A percentile compares a stretch with the other conserved stretches of the same genome.
Evolutionary conservation across 1,284 basidiomycete species (phyloP).

Genomic region (Violaceomyces palustris): DNA sequence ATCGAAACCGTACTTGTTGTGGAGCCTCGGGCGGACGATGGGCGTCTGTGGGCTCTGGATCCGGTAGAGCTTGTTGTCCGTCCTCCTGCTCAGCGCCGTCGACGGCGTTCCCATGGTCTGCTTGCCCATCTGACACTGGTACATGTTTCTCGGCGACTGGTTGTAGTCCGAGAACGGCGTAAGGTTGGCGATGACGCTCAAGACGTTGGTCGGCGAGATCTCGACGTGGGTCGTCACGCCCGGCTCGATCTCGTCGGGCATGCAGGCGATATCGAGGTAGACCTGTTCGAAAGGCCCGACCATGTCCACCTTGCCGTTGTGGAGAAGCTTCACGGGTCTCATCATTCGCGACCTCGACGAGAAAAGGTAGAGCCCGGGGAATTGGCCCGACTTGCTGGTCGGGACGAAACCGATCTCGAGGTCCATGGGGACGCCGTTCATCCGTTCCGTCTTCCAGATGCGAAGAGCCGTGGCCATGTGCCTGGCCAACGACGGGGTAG

Average conservation of each 20-base stretch:
- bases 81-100: constrained; percentile 81
- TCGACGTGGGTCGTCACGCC: constrained; percentile 80
- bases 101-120: constrained; percentile 99
- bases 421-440: constrained; percentile 74
- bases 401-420: constrained; percentile 93
- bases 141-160: constrained; percentile 64
- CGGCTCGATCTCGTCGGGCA: constrained; percentile 77
- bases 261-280: constrained; percentile 96
- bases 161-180: constrained; percentile 87
- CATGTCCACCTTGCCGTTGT: constrained; percentile 80
- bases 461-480: constrained; percentile 79
- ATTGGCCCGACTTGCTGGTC: constrained; percentile 85
- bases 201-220: constrained; percentile 87
- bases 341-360: constrained; percentile 87
- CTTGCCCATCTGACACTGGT: constrained; percentile 90
- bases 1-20: constrained; percentile 97
- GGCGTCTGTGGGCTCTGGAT: constrained; percentile 93
- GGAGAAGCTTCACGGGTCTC: constrained; percentile 88
- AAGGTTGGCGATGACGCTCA: constrained; percentile 68
- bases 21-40: constrained; percentile 82
- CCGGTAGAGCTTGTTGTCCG: constrained; percentile 97
- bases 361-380: constrained; percentile 93
- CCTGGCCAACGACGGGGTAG: constrained; percentile 67
- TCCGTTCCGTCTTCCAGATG: constrained; percentile 89
- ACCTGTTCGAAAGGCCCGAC: constrained; percentile 98